Evolutionary conservation across 768 basidiomycete species (phyloP), one percentile per base, ranked within the genome.

Genomic region (Xanthoconium purpureum): DNA sequence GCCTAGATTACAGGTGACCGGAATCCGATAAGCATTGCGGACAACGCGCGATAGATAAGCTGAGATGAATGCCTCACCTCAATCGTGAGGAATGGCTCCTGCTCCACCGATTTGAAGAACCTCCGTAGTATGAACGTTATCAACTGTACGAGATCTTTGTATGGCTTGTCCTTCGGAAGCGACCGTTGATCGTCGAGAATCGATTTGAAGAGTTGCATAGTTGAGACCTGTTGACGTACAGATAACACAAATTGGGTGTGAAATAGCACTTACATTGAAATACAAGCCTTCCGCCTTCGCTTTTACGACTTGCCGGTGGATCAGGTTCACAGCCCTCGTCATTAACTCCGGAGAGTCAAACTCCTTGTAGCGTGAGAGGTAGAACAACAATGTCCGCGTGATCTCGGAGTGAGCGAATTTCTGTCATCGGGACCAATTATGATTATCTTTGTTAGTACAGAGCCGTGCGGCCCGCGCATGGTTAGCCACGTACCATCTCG

Each of bases 211-310:
- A 98, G 80, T 64, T 88, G 77, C 56, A 99, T 75, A 13, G 90
- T 91, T 35, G 95, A 92, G 12, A 91, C 94, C 95, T 98, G 71
- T 55, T 57, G 56, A 71, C 55, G 58, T 70, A 60, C 60, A 39
- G 48, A 50, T 57, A 36, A 60, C 49, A 48, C 33, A n/a, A 38
- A 47, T 36, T 29, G 58, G 38, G 49, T 15, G 24, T 40, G 47
- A 48, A 40, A 30, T 18, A 10, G 33, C 47, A 71, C 81, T 52
- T 57, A 94, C 96, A 74, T 95, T 92, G 82, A 96, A 99, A 73
- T 93, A 98, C 10, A 99, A 74, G 0, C 89, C 96, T 69, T 98
- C 97, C 1, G 94, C 92, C 70, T 97, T 94, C 15, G 88, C 87
- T 64, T 83, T 87, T 58, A 99, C 84, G 44, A 88, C 94, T 61